These are phyloP conservation scores for Citrus glauca DNA, from an alignment of 345 rosid genomes.

Conservation along the genomic window DNA sequence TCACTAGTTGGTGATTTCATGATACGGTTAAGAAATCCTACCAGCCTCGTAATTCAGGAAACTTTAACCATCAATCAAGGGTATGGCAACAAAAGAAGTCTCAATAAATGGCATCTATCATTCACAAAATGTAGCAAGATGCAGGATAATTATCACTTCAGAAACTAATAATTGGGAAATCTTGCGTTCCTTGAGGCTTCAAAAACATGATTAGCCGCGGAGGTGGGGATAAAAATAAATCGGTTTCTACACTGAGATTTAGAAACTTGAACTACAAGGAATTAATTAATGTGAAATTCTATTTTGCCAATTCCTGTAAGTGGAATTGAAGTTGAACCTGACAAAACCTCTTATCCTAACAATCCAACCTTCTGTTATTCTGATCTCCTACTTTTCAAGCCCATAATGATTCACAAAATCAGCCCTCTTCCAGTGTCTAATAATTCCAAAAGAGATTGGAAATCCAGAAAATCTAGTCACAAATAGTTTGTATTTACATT, in stretches of 20 bases:
- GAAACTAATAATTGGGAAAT: background rate
- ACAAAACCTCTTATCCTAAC: background rate
- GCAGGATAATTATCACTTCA: background rate
- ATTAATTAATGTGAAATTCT: background rate
- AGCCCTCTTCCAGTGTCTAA: background rate
- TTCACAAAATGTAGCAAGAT: background rate
- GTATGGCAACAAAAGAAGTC: background rate
- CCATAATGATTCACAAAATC: background rate
- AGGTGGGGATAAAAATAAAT: too few relatives aligned
- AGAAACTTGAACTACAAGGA: background rate
- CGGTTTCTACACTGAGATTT: background rate
- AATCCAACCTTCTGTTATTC: background rate
- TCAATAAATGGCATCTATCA: background rate
- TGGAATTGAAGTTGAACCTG: background rate
- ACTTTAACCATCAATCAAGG: background rate
- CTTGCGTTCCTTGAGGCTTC: too few relatives aligned
- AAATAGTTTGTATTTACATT: background rate
- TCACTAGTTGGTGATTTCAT: background rate
- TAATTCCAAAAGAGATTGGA: background rate
- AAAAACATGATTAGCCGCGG: background rate
- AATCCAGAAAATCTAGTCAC: background rate
- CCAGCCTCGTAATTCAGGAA: background rate
- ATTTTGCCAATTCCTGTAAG: background rate
- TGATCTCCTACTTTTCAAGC: background rate
- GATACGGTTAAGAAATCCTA: background rate